Conservation (phyloP, 257 asterid genomes). For the Capsicum chinense region DNA sequence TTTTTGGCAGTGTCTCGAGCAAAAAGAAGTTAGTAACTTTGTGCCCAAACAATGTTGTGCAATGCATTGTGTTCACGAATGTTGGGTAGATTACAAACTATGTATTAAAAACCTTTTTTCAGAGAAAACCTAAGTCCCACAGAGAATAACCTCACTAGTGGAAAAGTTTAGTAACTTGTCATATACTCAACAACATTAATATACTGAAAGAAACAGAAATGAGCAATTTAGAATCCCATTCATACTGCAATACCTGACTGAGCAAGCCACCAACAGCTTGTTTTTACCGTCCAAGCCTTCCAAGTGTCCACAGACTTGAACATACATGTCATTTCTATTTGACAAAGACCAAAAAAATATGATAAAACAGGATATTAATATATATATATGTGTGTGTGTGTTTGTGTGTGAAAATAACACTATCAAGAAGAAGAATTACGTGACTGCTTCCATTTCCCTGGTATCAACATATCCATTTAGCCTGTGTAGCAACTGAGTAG, state of each 20-base stretch:
- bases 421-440: slow-evolving; percentile 50
- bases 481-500: slow-evolving; percentile 47
- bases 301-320: slow-evolving; percentile 83
- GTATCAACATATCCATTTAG: slow-evolving; percentile 64
- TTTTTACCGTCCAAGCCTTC: slow-evolving; percentile 85
- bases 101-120: not conserved
- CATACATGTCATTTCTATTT: slow-evolving; percentile 79
- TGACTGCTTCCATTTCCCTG: slow-evolving; percentile 70
- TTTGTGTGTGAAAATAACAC: not conserved
- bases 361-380: slow-evolving; percentile 19
- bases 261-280: slow-evolving; percentile 64
- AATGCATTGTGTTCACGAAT: not conserved
- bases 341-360: slow-evolving; percentile 25
- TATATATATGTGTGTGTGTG: not conserved
- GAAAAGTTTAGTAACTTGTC: not conserved
- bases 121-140: not conserved
- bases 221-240: not conserved
- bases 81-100: slow-evolving; percentile 1
- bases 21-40: not conserved
- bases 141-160: not conserved
- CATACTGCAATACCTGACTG: slow-evolving; percentile 61
- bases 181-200: not conserved
- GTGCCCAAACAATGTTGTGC: not conserved
- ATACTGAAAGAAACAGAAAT: slow-evolving; percentile 17
- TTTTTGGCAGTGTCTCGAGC: not conserved